Evolutionary conservation across 2,329 filamentous ascomycete species (phyloP), one percentile per base, ranked within the genome.

Genomic region (Sphaerulina musiva): DNA sequence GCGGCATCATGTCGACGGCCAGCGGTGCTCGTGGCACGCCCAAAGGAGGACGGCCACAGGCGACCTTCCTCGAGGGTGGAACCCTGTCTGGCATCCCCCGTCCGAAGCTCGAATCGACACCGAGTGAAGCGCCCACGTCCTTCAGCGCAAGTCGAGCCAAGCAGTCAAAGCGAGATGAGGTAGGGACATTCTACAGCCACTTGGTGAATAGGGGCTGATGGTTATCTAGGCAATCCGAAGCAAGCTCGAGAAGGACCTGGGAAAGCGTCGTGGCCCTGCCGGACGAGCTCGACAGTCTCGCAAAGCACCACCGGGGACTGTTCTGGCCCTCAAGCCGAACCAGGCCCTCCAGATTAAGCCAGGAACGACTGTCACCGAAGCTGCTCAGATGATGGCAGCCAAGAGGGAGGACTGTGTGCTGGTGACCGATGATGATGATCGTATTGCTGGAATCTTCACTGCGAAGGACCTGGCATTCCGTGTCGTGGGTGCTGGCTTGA

Each of bases 381-480:
- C 93, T 46, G 93, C 93, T 40, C 93, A 98, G 77, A 78, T 98
- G 68, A 98, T 98, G 93, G 93, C 93, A 53, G 93, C 93, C 48
- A 98, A 98, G 80, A 82, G 93, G 66, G 93, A 98, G 73, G 93
- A 98, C 72, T 98, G 93, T 68, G 93, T 98, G 39, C 76, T 98
- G 57, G 93, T 98, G 23, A 98, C 93, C 41, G 93, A 98, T 71
- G 92, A 97, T 62, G 91, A 98, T 73, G 93, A 98, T 68, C 83
- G 93, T 45, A 98, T 98, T 74, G 89, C 93, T 43, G 93, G 93
- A 75, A 98, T 98, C 71, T 98, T 98, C 72, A 98, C 93, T 0
- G 93, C 93, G 62, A 98, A 98, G 78, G 93, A 98, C 77, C 79
- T 98, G 69, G 93, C 93, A 14, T 98, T 97, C 78, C 85, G 93